Evolutionary conservation across 2,329 filamentous ascomycete species (phyloP), one percentile per base, ranked within the genome.

Genomic region (Elsinoe ampelina): DNA sequence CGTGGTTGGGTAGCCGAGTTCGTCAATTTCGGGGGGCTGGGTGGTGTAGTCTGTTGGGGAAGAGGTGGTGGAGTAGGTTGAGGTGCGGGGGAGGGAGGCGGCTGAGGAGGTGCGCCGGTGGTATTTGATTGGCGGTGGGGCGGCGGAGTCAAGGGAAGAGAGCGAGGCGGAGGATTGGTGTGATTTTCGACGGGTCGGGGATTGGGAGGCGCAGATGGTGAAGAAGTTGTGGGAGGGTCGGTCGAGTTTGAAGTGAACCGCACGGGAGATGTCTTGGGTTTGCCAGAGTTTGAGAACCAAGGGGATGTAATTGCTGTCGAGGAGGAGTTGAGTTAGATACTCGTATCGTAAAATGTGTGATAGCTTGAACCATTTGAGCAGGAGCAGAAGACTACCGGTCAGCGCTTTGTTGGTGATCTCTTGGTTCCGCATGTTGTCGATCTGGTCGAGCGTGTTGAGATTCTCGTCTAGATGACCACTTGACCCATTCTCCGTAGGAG

Each of bases 291-390:
- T 97, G 32, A 98, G 75, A 20, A 95, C 86, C 30, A 98, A 76
- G 0, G 92, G 92, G 5, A 98, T 79, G 69, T 96, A 98, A 69
- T 95, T 97, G 3, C 89, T 93, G 71, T 98, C 93, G 26, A 98
- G 79, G 10, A 98, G 76, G 2, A 98, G 80, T 67, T 98, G 93
- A 0, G 90, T 92, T 66, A 98, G 75, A 66, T 96, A 97, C 72
- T 98, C 93, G 63, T 93, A 96, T 68, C 96, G 95, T 62, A 98
- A 76, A 26, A 97, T 81, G 68, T 98, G 93, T 58, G 90, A 96
- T 55, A 95, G 77, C 69, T 95, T 95, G 65, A 97, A 86, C 93
- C 93, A 98, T 71, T 97, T 98, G 59, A 97, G 69, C 43, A 97
- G 72, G n/a, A 95, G 75, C 26, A 98, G 75, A 26, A 98, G 73